These are phyloP conservation scores for Suhomyces kunorum DNA, from an alignment of 1,139 yeast genomes.

Conservation along the genomic window DNA sequence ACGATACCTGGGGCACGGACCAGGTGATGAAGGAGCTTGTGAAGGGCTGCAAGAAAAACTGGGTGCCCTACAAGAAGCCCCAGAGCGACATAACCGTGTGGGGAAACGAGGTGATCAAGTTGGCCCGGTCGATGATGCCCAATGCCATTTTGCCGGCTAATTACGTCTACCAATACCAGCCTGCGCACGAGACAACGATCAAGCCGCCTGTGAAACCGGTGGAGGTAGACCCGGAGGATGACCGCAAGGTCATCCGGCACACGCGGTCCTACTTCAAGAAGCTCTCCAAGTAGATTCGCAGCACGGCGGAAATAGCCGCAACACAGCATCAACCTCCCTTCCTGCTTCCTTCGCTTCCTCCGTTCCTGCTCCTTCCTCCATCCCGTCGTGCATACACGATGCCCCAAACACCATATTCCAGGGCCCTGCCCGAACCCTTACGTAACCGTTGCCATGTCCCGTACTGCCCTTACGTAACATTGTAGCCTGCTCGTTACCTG, in stretches of 20 bases:
- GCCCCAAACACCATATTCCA: neutral
- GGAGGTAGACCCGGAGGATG: conserved; percentile 33
- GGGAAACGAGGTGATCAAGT: conserved; percentile 67
- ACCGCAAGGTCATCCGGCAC: conserved; percentile 35
- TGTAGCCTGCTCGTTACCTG: neutral
- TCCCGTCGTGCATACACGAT: neutral
- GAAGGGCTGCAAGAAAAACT: conserved; percentile 68
- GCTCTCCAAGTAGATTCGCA: conserved; percentile 8
- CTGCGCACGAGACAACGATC: conserved; percentile 15
- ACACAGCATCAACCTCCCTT: too few species aligned
- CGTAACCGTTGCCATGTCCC: too few species aligned
- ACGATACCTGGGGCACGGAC: conserved; percentile 61
- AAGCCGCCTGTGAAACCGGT: conserved; percentile 24
- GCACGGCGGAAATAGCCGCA: neutral
- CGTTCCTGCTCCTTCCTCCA: too few species aligned
- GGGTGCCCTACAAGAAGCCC: conserved; percentile 60
- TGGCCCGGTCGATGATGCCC: conserved; percentile 74
- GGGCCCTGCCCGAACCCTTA: too few species aligned
- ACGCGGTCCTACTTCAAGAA: conserved; percentile 45
- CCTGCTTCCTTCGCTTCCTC: too few species aligned
- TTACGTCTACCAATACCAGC: conserved; percentile 36
- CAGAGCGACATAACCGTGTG: conserved; percentile 52
- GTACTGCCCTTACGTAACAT: neutral
- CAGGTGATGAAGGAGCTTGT: conserved; percentile 65
- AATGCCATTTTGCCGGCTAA: conserved; percentile 46